A percentile compares a stretch with the other conserved stretches of the same genome.
phyloP scores from a whole-genome alignment of 1,284 basidiomycete genomes.

The Heterobasidion irregulare region DNA sequence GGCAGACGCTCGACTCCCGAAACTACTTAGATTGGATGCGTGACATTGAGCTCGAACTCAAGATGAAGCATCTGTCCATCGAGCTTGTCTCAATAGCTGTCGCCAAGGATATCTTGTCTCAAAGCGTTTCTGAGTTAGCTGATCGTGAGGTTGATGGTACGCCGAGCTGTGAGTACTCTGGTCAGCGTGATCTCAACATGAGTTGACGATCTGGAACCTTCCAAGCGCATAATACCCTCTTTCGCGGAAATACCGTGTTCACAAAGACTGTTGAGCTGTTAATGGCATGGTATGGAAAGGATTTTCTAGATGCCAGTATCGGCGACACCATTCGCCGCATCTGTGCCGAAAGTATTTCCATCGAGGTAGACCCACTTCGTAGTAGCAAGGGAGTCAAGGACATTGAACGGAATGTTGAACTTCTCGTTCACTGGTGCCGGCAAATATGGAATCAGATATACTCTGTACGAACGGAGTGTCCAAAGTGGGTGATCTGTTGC shows the following conservation, averaged over 20 bases:
- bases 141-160: conserved; percentile 58
- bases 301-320: conserved; percentile 71
- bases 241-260: conserved; percentile 72
- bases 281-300: conserved; percentile 68
- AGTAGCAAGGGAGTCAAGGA: conserved; percentile 51
- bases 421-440: conserved; percentile 66
- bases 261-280: conserved; percentile 76
- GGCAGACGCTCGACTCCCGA: conserved; percentile 50
- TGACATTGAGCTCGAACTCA: conserved; percentile 60
- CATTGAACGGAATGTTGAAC: conserved; percentile 60
- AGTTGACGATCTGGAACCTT: no score
- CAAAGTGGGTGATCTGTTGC: conserved; percentile 42
- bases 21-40: conserved; percentile 70
- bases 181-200: not conserved
- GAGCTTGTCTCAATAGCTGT: conserved; percentile 64
- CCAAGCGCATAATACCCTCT: conserved; percentile 30
- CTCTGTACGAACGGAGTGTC: conserved; percentile 61
- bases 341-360: conserved; percentile 59
- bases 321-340: conserved; percentile 61
- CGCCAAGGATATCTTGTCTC: conserved; percentile 51
- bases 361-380: conserved; percentile 71
- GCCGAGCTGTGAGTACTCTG: conserved; percentile 21
- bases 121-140: conserved; percentile 59
- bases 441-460: conserved; percentile 77
- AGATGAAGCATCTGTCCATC: conserved; percentile 48